Percentiles rank a stretch among this genome's conserved stretches.
Evolutionary conservation across 805 yeast genomes (phyloP).

Genomic region (Nakazawaea pomicola): DNA sequence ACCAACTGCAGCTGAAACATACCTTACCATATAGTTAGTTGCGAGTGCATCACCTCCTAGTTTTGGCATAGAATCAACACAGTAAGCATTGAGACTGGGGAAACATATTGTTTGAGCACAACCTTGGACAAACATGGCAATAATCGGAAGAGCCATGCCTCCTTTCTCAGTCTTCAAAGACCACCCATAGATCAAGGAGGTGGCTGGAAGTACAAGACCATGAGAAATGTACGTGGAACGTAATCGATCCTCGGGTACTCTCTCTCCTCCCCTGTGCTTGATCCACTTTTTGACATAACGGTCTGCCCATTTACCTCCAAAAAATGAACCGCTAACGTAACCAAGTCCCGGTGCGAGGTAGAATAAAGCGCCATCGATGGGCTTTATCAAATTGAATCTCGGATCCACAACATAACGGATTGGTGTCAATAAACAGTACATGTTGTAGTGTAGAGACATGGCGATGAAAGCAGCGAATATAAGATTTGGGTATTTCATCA

Average conservation of each 20-base stretch:
- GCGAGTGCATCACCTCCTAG: conserved; percentile 53
- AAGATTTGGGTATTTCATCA: conserved; percentile 39
- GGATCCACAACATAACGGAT: conserved; percentile 53
- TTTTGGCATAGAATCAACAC: conserved; percentile 54
- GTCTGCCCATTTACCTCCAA: conserved; percentile 54
- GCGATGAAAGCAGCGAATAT: conserved; percentile 37
- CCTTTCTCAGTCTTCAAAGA: conserved; percentile 41
- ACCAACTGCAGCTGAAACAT: conserved; percentile 45
- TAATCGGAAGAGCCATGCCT: conserved; percentile 50
- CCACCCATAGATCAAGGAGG: conserved; percentile 52
- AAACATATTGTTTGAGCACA: conserved; percentile 46
- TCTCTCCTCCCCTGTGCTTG: conserved; percentile 32
- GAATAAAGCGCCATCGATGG: conserved; percentile 47
- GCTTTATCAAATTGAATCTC: conserved; percentile 41
- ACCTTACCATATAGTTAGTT: conserved; percentile 46
- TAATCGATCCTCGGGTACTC: conserved; percentile 51
- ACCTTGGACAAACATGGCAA: conserved; percentile 43
- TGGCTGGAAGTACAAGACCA: conserved; percentile 40
- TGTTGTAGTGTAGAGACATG: conserved; percentile 38
- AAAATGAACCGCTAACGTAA: conserved; percentile 40
- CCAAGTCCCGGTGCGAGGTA: conserved; percentile 58
- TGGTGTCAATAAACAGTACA: conserved; percentile 51
- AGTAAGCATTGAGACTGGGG: conserved; percentile 51
- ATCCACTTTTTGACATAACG: conserved; percentile 38
- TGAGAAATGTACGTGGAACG: conserved; percentile 33